Evolutionary conservation across 2,329 filamentous ascomycete species (phyloP).

Genomic region (Penicillium freii): DNA sequence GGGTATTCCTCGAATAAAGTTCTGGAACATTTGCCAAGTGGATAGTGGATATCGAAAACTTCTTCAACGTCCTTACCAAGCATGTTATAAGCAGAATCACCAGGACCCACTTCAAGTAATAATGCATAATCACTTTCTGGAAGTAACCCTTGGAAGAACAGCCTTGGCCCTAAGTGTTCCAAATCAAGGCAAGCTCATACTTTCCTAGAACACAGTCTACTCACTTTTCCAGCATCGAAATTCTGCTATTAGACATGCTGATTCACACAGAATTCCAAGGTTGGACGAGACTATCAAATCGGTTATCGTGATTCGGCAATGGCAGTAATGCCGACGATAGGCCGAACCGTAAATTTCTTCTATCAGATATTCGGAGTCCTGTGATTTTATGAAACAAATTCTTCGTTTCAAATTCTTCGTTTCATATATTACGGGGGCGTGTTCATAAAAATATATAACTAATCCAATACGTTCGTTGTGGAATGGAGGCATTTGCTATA

Average conservation of each 20-base stretch:
- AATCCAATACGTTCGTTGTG: too few relatives aligned
- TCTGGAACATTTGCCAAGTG: neutral
- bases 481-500: too few relatives aligned
- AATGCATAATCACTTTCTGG: neutral
- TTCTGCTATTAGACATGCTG: neutral
- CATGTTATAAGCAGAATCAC: neutral
- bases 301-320: neutral
- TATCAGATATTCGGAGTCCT: neutral
- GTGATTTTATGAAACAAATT: neutral
- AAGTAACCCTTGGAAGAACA: neutral
- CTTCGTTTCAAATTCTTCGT: neutral
- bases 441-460: too few relatives aligned
- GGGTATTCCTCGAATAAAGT: neutral
- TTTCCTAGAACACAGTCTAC: neutral
- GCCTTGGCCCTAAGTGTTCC: neutral
- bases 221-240: neutral
- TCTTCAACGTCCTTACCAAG: neutral
- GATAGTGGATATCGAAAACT: neutral
- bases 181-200: too few relatives aligned
- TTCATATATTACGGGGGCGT: neutral
- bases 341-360: neutral
- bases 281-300: too few relatives aligned
- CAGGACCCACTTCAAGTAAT: neutral
- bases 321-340: neutral
- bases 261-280: neutral